Evolutionary conservation across 2,329 filamentous ascomycete genomes (phyloP).

Genomic region (Parasarocladium wereldwijsianum): DNA sequence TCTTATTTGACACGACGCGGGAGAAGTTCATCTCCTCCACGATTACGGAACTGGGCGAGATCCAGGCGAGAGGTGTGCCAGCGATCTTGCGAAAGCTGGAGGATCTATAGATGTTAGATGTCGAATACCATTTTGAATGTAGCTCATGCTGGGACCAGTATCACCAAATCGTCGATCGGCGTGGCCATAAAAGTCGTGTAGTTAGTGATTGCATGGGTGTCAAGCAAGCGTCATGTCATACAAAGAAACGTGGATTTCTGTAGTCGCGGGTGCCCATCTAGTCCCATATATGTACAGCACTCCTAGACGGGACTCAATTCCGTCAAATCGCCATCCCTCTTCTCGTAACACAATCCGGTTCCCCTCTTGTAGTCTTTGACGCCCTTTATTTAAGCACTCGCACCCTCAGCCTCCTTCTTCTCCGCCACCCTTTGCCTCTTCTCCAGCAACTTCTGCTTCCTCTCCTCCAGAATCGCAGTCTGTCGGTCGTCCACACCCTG

Average conservation of each 20-base stretch:
- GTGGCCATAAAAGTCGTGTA: too few relatives aligned
- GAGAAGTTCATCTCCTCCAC: slow-evolving; percentile 78
- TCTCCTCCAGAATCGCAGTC: slow-evolving; percentile 58
- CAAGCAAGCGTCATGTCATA: too few relatives aligned
- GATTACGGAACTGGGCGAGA: slow-evolving; percentile 77
- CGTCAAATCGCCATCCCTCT: background rate
- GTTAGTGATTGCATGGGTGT: too few relatives aligned
- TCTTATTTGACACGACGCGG: slow-evolving; percentile 87
- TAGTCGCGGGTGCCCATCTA: slow-evolving; percentile 1
- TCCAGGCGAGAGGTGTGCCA: slow-evolving; percentile 76
- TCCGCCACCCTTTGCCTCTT: slow-evolving; percentile 47
- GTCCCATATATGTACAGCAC: slow-evolving; percentile 6
- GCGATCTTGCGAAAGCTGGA: slow-evolving; percentile 42
- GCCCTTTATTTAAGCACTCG: slow-evolving; percentile 12
- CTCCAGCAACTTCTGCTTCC: slow-evolving; percentile 69
- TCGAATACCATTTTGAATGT: too few relatives aligned
- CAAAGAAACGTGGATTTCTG: too few relatives aligned
- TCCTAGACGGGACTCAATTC: background rate
- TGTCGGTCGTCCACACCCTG: slow-evolving; percentile 80
- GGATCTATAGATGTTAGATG: slow-evolving; percentile 31
- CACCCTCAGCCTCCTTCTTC: slow-evolving; percentile 21
- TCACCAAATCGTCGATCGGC: too few relatives aligned
- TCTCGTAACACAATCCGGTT: background rate
- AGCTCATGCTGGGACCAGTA: slow-evolving; percentile 6
- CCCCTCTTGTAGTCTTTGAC: background rate